phyloP scores from a whole-genome alignment of 1,284 basidiomycete species.

The Papiliotrema nemorosa region DNA sequence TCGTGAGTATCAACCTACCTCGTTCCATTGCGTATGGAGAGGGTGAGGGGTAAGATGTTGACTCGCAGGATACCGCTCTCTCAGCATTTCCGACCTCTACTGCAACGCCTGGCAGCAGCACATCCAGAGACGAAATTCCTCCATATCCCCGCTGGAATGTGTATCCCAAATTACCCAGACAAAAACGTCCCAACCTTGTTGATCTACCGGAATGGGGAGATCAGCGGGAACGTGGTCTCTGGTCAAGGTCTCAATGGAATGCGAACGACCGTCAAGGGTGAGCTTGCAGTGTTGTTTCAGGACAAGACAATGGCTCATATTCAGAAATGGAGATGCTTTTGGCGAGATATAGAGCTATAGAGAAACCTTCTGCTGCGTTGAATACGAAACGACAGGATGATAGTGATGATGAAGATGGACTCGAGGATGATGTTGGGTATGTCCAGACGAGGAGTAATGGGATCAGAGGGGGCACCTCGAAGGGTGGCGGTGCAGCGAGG shows the following conservation, averaged over 20 bases:
- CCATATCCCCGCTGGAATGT: conserved; percentile 90
- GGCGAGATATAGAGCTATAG: conserved; percentile 37
- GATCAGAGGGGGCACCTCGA: conserved; percentile 27
- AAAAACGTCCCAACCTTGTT: conserved; percentile 86
- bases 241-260: conserved; percentile 59
- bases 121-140: conserved; percentile 94
- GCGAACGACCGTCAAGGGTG: conserved; percentile 79
- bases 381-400: conserved; percentile 25
- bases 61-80: conserved; percentile 67
- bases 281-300: too few species aligned
- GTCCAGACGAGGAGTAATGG: conserved; percentile 32
- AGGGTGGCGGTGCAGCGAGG: conserved; percentile 15
- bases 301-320: neutral
- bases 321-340: conserved; percentile 45
- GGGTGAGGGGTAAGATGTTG: neutral
- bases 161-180: conserved; percentile 94
- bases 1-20: conserved; percentile 44
- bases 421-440: conserved; percentile 30
- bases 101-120: conserved; percentile 69
- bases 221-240: conserved; percentile 78
- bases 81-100: conserved; percentile 67
- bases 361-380: conserved; percentile 35
- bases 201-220: conserved; percentile 85
- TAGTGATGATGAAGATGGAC: conserved; percentile 28
- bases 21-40: neutral